Evolutionary conservation across 73 alveolate genomes (phyloP).

Genomic region (Paramecium pentaurelia): DNA sequence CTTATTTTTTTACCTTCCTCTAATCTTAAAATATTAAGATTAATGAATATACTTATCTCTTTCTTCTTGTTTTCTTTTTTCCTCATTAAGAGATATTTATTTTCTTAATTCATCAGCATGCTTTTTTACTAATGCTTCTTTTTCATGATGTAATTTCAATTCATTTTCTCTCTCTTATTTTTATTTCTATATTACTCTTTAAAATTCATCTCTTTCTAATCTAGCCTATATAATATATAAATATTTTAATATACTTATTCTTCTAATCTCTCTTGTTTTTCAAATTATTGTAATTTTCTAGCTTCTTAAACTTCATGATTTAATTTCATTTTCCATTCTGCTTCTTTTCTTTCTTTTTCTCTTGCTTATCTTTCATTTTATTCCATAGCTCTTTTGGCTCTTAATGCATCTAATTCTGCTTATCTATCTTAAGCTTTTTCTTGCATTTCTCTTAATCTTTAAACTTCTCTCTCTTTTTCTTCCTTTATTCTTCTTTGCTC

Average conservation of each 20-base stretch:
- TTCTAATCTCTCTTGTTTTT: slow-evolving; percentile 68
- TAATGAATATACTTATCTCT: slow-evolving; percentile 59
- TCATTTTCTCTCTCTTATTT: slow-evolving; percentile 81
- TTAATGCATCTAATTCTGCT: slow-evolving; percentile 87
- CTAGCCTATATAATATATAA: slow-evolving; percentile 61
- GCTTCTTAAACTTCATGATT: slow-evolving; percentile 79
- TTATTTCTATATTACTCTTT: slow-evolving; percentile 77
- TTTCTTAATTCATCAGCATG: slow-evolving; percentile 82
- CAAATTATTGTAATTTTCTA: slow-evolving; percentile 64
- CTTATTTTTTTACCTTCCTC: slow-evolving; percentile 95
- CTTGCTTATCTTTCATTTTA: slow-evolving; percentile 86
- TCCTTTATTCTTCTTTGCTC: slow-evolving; percentile 79
- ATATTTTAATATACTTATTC: slow-evolving; percentile 21
- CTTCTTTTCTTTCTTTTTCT: slow-evolving; percentile 84
- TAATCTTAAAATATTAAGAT: slow-evolving; percentile 27
- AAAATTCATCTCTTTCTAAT: slow-evolving; percentile 85
- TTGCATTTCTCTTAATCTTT: slow-evolving; percentile 86
- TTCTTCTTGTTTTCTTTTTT: slow-evolving; percentile 67
- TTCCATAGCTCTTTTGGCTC: slow-evolving; percentile 92
- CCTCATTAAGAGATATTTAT: slow-evolving; percentile 81
- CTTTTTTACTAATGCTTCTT: slow-evolving; percentile 64
- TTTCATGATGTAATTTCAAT: slow-evolving; percentile 69
- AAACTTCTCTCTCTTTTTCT: slow-evolving; percentile 87
- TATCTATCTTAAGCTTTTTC: slow-evolving; percentile 86
- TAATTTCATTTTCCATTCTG: slow-evolving; percentile 69